A percentile compares a stretch with the other conserved stretches of the same genome.
Conservation (phyloP, 352 stramenopile species). For the Phytopythium litorale region DNA sequence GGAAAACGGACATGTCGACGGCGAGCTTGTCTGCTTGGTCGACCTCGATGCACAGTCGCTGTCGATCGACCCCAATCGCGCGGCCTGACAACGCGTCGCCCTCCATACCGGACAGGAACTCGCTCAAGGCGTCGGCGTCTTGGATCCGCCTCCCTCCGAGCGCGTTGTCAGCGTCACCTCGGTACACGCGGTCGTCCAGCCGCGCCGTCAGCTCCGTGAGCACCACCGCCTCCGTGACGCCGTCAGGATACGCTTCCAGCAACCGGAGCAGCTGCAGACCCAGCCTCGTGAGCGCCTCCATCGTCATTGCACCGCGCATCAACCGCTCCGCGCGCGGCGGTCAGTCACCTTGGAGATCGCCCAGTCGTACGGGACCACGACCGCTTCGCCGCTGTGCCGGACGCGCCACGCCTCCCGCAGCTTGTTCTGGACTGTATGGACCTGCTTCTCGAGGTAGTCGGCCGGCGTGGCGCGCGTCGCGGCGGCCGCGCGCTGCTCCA, state of each 20-base stretch:
- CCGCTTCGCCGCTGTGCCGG: constrained; percentile 17
- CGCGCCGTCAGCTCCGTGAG: constrained; percentile 53
- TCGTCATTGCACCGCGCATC: background rate
- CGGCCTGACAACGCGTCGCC: constrained; percentile 32
- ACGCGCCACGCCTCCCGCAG: constrained; percentile 35
- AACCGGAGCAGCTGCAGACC: constrained; percentile 34
- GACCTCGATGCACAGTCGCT: constrained; percentile 35
- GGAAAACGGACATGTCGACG: constrained; percentile 22
- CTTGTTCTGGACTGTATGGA: constrained; percentile 32
- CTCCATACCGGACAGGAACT: constrained; percentile 37
- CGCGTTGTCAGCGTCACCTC: constrained; percentile 4
- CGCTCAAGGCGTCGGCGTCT: constrained; percentile 23
- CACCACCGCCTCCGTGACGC: constrained; percentile 56
- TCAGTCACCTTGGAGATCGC: constrained; percentile 40
- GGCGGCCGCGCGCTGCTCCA: constrained; percentile 19
- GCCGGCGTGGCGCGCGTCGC: background rate
- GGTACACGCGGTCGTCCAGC: constrained; percentile 28
- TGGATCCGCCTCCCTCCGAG: constrained; percentile 15
- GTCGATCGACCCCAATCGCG: constrained; percentile 26
- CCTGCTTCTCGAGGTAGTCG: constrained; percentile 50
- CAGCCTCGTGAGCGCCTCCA: background rate
- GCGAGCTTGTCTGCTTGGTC: constrained; percentile 14
- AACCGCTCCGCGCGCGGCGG: no score
- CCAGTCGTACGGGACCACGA: constrained; percentile 48
- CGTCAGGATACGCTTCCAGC: constrained; percentile 63